Evolutionary conservation across 495 filamentous ascomycete genomes (phyloP), one percentile per base, ranked within the genome.

Genomic region (Penicillium herquei): DNA sequence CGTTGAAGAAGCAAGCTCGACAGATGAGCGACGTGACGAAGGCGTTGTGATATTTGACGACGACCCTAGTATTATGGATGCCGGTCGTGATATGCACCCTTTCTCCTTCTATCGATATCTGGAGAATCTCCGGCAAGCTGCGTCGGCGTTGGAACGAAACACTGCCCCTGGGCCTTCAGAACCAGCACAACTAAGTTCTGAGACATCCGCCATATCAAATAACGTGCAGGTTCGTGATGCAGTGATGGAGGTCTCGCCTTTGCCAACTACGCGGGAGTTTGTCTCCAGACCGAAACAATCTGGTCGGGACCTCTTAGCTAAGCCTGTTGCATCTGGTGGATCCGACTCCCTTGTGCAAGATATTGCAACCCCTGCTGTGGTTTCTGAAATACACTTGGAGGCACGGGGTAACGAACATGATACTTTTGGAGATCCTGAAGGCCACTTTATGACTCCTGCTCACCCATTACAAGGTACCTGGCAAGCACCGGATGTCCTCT

Each of bases 1-100:
- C 1, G 74, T 79, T 1, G 74, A 79, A 49, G 75, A 79, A 49
- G 71, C 67, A 1, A 72, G 63, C 39, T 61, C 67, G n/a, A 68
- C 42, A n/a, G 66, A 67, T 35, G 72, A 75, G 53, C 55, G 59
- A 31, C 67, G 60, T 17, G 61, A 63, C 49, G 70, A 73, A 14
- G 66, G 64, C 49, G 64, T 70, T 6, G 65, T 64, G n/a, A 65
- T 74, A 41, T 67, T 72, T 42, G 72, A 76, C 39, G 74, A 75
- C 46, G 71, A 75, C 1, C 60, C 56, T 13, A 64, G 52, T 34
- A n/a, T 61, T 17, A 45, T 57, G 13, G 69, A 74, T 31, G 6
- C 53, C 1, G 67, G 62, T 12, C 58, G 59, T 9, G 66, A 72
- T 40, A 57, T 62, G 7, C 62, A 67, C 43, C 59, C 66, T 0